These are phyloP conservation scores for Oehlia diaphana DNA, from an alignment of 192 early-diverging fungal genomes.

Conservation along the genomic window DNA sequence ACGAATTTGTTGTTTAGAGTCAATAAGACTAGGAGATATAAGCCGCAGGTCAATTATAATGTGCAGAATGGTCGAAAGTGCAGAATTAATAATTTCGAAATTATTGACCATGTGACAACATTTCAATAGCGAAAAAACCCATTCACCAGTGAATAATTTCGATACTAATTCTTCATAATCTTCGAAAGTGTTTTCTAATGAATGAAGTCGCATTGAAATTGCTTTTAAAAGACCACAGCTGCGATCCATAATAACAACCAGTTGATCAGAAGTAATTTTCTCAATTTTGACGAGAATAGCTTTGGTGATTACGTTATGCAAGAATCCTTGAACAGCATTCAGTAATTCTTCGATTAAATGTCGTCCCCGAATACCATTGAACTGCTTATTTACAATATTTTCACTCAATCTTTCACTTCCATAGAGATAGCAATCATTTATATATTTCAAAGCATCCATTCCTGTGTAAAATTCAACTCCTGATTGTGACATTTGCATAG, in stretches of 20 bases:
- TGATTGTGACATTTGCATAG: constrained; percentile 36
- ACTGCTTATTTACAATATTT: constrained; percentile 34
- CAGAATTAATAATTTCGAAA: constrained; percentile 52
- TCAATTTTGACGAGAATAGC: constrained; percentile 28
- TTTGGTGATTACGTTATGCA: constrained; percentile 33
- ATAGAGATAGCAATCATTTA: constrained; percentile 48
- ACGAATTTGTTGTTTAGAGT: constrained; percentile 37
- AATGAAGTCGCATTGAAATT: neutral
- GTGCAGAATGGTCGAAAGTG: constrained; percentile 44
- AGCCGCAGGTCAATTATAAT: constrained; percentile 43
- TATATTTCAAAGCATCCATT: constrained; percentile 46
- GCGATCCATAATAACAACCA: constrained; percentile 8
- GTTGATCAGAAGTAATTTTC: neutral
- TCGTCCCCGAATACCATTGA: constrained; percentile 39
- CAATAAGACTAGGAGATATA: constrained; percentile 33
- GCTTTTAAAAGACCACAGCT: constrained; percentile 16
- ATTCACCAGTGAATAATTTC: constrained; percentile 12
- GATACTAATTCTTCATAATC: neutral
- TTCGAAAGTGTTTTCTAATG: neutral
- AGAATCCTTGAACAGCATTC: constrained; percentile 36
- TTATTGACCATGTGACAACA: constrained; percentile 37
- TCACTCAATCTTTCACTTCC: constrained; percentile 12
- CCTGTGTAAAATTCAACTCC: constrained; percentile 38
- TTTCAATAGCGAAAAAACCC: constrained; percentile 30
- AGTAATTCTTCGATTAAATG: constrained; percentile 34